These are phyloP conservation scores for Hypoxylon perforatum DNA, from an alignment of 495 filamentous ascomycete species.

Conservation along the genomic window DNA sequence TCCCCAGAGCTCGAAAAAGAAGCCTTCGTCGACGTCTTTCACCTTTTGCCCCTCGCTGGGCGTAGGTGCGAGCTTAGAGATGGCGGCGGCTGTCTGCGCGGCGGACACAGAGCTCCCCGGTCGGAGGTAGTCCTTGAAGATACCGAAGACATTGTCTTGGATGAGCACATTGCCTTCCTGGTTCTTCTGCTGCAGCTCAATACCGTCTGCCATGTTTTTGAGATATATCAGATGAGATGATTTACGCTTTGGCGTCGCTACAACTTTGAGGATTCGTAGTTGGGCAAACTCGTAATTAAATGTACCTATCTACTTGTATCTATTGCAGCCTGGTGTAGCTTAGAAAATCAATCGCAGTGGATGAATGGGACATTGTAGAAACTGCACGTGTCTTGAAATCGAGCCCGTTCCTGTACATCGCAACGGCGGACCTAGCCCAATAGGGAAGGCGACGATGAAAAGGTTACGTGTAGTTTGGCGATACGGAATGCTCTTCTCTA, in stretches of 20 bases:
- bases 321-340: too few species aligned
- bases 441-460: conserved; percentile 24
- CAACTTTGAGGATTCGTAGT: not conserved
- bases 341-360: not conserved
- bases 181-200: conserved; percentile 13
- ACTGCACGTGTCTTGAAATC: conserved; percentile 23
- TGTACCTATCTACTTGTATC: too few species aligned
- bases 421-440: conserved; percentile 9
- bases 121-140: conserved; percentile 39
- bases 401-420: conserved; percentile 10
- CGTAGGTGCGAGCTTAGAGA: conserved; percentile 29
- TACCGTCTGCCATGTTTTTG: conserved; percentile 7
- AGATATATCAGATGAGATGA: not conserved
- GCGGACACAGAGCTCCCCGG: conserved; percentile 10
- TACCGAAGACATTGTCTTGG: conserved; percentile 40
- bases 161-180: conserved; percentile 6
- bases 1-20: conserved; percentile 37
- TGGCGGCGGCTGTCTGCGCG: conserved; percentile 19
- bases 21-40: conserved; percentile 34
- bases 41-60: conserved; percentile 10
- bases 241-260: not conserved
- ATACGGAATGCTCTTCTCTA: too few species aligned
- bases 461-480: not conserved
- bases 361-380: conserved; percentile 10
- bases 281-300: too few species aligned